Conservation (phyloP, 108 stramenopile species). For the Cyclostephanos tholiformis region DNA sequence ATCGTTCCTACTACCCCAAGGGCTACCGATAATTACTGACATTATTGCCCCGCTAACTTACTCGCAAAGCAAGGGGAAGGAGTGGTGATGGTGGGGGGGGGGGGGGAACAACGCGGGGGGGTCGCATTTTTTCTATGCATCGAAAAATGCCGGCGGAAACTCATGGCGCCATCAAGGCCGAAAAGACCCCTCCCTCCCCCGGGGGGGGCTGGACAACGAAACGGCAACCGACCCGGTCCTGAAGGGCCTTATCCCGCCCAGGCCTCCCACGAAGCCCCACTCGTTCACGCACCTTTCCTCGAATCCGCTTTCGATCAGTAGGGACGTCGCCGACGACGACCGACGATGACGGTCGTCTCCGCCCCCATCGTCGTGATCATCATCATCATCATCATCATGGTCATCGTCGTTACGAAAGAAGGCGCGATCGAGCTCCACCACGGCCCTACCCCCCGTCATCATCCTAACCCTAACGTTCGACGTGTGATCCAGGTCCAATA, state of each 20-base stretch:
- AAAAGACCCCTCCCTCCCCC: no score
- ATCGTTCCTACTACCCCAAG: no score
- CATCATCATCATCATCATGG: not conserved
- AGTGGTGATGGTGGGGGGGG: no score
- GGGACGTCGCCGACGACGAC: not conserved
- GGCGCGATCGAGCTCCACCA: constrained; percentile 72
- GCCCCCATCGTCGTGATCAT: not conserved
- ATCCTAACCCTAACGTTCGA: constrained; percentile 72
- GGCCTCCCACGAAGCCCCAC: constrained; percentile 37
- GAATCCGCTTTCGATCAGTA: constrained; percentile 37
- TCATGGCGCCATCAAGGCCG: no score
- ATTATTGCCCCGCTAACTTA: no score
- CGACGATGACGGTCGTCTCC: not conserved
- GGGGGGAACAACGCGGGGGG: no score
- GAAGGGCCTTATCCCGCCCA: constrained; percentile 40
- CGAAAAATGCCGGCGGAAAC: no score
- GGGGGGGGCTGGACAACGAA: no score
- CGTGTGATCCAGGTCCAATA: constrained; percentile 51
- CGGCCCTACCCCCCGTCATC: constrained; percentile 60
- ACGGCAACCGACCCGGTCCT: constrained; percentile 49
- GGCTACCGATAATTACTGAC: no score
- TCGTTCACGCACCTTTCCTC: constrained; percentile 29
- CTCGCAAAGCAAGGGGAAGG: no score
- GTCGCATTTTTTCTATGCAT: no score
- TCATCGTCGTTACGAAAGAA: constrained; percentile 6